A percentile compares a stretch with the other conserved stretches of the same genome.
phyloP scores from a whole-genome alignment of 805 yeast species.

The Wickerhamiella dianesei region DNA sequence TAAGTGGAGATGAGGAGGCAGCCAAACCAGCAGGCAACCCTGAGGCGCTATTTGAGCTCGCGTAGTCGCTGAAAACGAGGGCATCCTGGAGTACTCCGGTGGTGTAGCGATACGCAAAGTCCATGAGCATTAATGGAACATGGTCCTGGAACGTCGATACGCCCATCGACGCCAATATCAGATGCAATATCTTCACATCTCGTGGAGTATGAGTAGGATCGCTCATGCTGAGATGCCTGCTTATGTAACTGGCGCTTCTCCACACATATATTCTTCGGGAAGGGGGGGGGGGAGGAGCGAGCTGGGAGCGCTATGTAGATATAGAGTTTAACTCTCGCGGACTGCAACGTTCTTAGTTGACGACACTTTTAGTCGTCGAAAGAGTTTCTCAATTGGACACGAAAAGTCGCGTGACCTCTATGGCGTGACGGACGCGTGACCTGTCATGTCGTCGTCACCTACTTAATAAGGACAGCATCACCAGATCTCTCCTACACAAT shows the following conservation, averaged over 20 bases:
- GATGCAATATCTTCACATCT: slow-evolving; percentile 79
- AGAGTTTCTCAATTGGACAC: too few relatives aligned
- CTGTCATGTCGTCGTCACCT: too few relatives aligned
- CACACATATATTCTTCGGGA: not conserved
- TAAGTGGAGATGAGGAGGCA: slow-evolving; percentile 35
- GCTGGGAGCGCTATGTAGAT: not conserved
- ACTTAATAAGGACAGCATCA: not conserved
- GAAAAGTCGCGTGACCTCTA: too few relatives aligned
- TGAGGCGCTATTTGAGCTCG: slow-evolving; percentile 21
- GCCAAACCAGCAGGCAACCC: slow-evolving; percentile 24
- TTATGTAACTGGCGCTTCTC: not conserved
- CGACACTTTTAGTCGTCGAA: too few relatives aligned
- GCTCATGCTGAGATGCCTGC: not conserved
- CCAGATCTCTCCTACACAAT: not conserved
- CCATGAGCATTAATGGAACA: slow-evolving; percentile 92
- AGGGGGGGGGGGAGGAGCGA: too few relatives aligned
- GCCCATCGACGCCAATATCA: slow-evolving; percentile 87
- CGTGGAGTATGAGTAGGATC: slow-evolving; percentile 40
- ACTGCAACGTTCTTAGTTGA: too few relatives aligned
- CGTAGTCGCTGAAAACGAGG: slow-evolving; percentile 71
- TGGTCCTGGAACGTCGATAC: slow-evolving; percentile 87
- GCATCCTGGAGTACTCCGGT: slow-evolving; percentile 82
- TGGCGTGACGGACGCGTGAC: too few relatives aligned
- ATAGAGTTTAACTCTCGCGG: not conserved
- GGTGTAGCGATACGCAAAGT: slow-evolving; percentile 84